Conservation (phyloP, 2,329 filamentous ascomycete genomes). For the Fusarium caatingaense region DNA sequence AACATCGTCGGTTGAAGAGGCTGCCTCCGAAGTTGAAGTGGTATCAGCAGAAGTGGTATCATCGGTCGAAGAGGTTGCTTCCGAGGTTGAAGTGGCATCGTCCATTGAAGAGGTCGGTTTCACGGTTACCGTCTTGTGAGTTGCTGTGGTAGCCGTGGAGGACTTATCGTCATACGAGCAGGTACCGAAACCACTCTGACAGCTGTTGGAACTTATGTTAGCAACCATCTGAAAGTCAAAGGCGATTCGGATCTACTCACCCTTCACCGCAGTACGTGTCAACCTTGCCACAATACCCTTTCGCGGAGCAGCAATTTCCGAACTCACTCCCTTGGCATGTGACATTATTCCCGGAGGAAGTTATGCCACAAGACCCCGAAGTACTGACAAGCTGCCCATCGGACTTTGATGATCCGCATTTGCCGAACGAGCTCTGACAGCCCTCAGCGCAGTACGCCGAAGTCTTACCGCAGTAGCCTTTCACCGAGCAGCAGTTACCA, state of each 20-base stretch:
- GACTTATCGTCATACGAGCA: background rate
- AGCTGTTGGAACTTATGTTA: background rate
- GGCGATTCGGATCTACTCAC: background rate
- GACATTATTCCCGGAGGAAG: background rate
- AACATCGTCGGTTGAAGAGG: background rate
- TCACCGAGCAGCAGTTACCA: background rate
- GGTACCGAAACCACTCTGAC: background rate
- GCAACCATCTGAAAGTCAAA: fast-evolving
- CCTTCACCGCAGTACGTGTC: background rate
- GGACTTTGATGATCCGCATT: background rate
- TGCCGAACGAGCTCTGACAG: background rate
- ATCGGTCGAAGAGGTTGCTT: background rate
- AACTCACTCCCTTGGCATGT: background rate
- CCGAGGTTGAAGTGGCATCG: background rate
- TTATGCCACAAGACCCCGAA: background rate
- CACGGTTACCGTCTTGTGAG: background rate
- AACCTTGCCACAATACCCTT: background rate
- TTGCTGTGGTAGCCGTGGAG: background rate
- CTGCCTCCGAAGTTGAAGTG: background rate
- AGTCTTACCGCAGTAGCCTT: background rate
- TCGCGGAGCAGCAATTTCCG: background rate
- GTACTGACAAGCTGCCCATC: background rate
- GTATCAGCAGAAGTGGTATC: background rate
- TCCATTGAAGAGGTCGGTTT: background rate
- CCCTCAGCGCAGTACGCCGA: background rate